Evolutionary conservation across 1,284 basidiomycete species (phyloP), one percentile per base, ranked within the genome.

Genomic region (Rhodotorula sp.): DNA sequence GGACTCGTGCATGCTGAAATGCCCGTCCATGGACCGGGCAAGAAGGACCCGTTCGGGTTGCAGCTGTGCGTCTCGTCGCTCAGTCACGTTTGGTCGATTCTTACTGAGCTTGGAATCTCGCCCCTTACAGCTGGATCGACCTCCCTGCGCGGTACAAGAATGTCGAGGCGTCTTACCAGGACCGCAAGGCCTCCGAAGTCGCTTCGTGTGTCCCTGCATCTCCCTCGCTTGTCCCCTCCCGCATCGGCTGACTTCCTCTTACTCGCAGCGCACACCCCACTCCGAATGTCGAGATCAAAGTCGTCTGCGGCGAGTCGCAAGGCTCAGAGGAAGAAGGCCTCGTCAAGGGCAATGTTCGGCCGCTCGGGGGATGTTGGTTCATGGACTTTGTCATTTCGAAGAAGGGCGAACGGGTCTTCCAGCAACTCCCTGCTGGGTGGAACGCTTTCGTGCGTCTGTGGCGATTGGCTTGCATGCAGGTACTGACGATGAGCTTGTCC

Each of bases 331-430:
- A 57, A 24, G 72, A 76, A 54, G 77, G 75, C 7, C 72, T 77
- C 20, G 85, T 90, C 17, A 87, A 89, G 78, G 94, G 91, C 3
- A 92, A 92, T 27, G 93, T 98, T 36, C 84, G 89, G 62, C 90
- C 92, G 0, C 86, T 94, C 7, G 94, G 93, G 22, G 93, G 92
- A 3, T 94, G 93, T 80, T 94, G 92, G 90, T 97, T 89, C 81
- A 88, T 95, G 82, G 92, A 96, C 79, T 82, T 90, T 70, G 86
- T 83, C 69, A 88, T 95, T 79, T 83, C 85, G 64, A 84, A 84
- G 67, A 84, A 87, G 29, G 86, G 86, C 5, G 83, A 84, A 24
- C 83, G 81, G n/a, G 84, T 92, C 27, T 96, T 92, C 83, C 94
- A 96, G 79, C 85, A 88, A 7, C 84, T 98, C 54, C 93, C 93